A percentile compares a stretch with the other conserved stretches of the same genome.
These are phyloP conservation scores for Papiliotrema nemorosa DNA, from an alignment of 1,284 basidiomycete genomes.

Conservation along the genomic window DNA sequence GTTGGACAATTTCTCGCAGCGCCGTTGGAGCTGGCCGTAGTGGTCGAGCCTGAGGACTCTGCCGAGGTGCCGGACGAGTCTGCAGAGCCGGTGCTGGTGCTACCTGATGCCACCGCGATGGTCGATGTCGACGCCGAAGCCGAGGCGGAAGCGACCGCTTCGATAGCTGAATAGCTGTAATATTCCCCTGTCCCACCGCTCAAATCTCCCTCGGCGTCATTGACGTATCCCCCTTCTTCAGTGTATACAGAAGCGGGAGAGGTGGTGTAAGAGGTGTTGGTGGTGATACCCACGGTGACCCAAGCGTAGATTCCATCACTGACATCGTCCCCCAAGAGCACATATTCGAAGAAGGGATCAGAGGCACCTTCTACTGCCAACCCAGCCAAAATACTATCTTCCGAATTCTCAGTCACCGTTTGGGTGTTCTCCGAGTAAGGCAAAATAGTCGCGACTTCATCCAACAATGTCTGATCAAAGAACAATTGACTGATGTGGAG, in stretches of 20 bases:
- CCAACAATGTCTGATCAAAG: conserved; percentile 50
- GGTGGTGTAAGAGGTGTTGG: conserved; percentile 6
- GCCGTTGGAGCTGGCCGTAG: not conserved
- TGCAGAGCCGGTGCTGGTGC: too few relatives aligned
- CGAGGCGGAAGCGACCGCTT: not conserved
- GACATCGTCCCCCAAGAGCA: conserved; percentile 15
- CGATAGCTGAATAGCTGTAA: not conserved
- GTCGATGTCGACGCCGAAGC: not conserved
- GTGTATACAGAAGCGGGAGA: conserved; percentile 6
- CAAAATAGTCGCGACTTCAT: conserved; percentile 41
- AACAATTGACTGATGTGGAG: conserved; percentile 53
- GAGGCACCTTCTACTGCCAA: conserved; percentile 10
- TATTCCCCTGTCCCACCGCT: not conserved
- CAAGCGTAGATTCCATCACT: conserved; percentile 21
- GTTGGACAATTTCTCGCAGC: not conserved
- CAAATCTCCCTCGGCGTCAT: not conserved
- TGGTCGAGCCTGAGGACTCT: not conserved
- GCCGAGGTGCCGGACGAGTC: not conserved
- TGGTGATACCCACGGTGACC: conserved; percentile 19
- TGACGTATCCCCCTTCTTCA: conserved; percentile 13
- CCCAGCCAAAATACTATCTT: conserved; percentile 14
- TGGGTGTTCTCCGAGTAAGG: conserved; percentile 47
- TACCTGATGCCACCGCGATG: not conserved
- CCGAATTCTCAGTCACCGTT: conserved; percentile 8
- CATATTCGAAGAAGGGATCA: conserved; percentile 22